Evolutionary conservation across 1,139 yeast genomes (phyloP), one percentile per base, ranked within the genome.

Genomic region (Diutina sp.): DNA sequence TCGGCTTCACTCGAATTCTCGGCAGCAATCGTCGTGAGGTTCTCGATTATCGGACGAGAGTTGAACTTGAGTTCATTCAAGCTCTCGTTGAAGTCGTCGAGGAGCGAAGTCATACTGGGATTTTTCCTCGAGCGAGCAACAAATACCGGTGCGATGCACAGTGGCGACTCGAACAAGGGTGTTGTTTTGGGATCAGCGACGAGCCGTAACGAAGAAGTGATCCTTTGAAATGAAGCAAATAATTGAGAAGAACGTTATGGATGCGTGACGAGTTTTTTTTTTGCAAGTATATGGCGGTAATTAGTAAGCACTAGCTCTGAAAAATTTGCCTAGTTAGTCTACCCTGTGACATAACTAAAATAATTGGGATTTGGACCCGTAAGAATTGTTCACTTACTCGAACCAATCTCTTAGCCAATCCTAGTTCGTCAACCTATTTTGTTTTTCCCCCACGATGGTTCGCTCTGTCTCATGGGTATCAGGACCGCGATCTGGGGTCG

Each of bases 31-130:
- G 81, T 77, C n/a, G 99, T 93, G 63, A 91, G 77, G 56, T 83
- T 86, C 56, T 87, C 86, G 62, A 93, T 93, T 57, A 91, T 87
- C 14, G 97, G 97, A 59, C 91, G 79, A 7, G 97, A 89, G 69
- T 90, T 91, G 72, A 87, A 85, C 8, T 96, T 90, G 62, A 93
- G 76, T 61, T 89, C 96, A 53, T 79, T 77, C 57, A 93, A 72
- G 46, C 89, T 83, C 60, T 77, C 79, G 55, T 78, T 77, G 68
- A 84, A 90, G 68, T 88, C 95, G 59, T 73, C 74, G 28, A 73
- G 66, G 9, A 61, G 44, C 32, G 41, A 29, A 9, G 44, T 50
- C 53, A 47, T 47, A 35, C 41, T 35, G 41, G 35, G 41, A n/a
- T 35, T 35, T 35, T 35, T 35, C 14, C 41, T 35, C 41, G n/a